Percentiles rank a stretch among this genome's conserved stretches.
Conservation (phyloP, 2,329 filamentous ascomycete species). For the Fusarium sp. region DNA sequence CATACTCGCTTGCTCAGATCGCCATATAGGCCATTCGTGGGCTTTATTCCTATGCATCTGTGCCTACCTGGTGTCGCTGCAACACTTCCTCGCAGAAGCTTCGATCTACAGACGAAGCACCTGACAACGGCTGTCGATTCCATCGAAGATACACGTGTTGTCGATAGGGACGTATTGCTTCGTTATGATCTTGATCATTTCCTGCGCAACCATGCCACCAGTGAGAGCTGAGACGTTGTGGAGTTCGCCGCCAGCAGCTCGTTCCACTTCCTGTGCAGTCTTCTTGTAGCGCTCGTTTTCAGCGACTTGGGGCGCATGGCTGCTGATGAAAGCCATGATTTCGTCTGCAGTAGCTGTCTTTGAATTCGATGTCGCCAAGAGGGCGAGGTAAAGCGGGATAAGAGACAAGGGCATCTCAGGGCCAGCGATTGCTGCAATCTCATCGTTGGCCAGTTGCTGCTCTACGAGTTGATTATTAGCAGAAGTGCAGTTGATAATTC, state of each 20-base stretch:
- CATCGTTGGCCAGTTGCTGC: slow-evolving; percentile 66
- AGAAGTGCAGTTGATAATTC: not conserved
- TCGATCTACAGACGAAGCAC: slow-evolving; percentile 63
- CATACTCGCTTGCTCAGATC: not conserved
- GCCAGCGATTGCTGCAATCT: slow-evolving; percentile 60
- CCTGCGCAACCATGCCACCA: slow-evolving; percentile 95
- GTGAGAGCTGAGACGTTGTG: slow-evolving; percentile 91
- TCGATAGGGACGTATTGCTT: slow-evolving; percentile 79
- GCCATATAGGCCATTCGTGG: no score
- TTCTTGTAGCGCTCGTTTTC: slow-evolving; percentile 63
- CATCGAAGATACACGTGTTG: slow-evolving; percentile 78
- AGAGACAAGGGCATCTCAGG: slow-evolving; percentile 68
- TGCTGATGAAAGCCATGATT: slow-evolving; percentile 62
- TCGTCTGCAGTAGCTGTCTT: slow-evolving; percentile 61
- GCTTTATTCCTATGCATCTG: not conserved
- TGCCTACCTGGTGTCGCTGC: not conserved
- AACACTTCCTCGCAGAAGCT: not conserved
- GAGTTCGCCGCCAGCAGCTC: slow-evolving; percentile 85
- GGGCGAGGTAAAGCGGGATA: slow-evolving; percentile 76
- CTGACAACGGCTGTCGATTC: slow-evolving; percentile 71
- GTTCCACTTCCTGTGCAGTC: slow-evolving; percentile 74
- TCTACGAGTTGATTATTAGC: slow-evolving; percentile 53
- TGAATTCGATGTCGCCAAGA: slow-evolving; percentile 65
- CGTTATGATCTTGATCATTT: slow-evolving; percentile 90
- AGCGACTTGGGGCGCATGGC: slow-evolving; percentile 60